phyloP scores from a whole-genome alignment of 208 protist species.

The Trypanosoma scelopori region DNA sequence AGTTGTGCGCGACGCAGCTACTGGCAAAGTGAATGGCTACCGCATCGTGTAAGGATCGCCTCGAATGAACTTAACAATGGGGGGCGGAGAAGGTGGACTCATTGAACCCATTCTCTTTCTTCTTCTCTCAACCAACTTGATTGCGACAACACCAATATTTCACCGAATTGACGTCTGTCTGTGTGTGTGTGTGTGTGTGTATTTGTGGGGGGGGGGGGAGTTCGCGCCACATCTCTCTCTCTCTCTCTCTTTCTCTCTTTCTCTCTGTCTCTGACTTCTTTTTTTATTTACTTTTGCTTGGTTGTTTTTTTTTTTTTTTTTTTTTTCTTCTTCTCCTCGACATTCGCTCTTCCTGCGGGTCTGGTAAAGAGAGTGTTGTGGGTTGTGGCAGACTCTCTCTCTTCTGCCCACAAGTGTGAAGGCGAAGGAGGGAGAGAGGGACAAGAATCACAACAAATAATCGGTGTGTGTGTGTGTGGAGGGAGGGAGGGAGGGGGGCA shows the following conservation, averaged over 20 bases:
- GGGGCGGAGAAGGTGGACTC: not conserved
- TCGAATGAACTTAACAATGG: not conserved
- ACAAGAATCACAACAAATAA: not conserved
- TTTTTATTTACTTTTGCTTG: too few species aligned
- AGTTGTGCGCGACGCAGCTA: constrained; percentile 36
- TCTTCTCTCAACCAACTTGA: not conserved
- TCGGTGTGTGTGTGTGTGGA: too few species aligned
- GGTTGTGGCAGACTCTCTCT: not conserved
- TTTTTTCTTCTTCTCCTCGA: too few species aligned
- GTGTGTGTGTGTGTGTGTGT: too few species aligned
- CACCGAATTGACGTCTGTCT: not conserved
- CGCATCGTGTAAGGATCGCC: constrained; percentile 1
- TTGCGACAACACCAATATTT: not conserved
- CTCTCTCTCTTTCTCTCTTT: too few species aligned
- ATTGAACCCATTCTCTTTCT: not conserved
- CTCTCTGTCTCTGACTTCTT: too few species aligned
- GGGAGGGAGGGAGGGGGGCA: too few species aligned
- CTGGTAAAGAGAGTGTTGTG: not conserved
- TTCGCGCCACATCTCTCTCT: too few species aligned
- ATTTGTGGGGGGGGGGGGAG: too few species aligned
- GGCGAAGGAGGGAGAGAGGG: too few species aligned
- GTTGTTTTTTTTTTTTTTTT: too few species aligned
- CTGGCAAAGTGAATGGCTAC: constrained; percentile 42
- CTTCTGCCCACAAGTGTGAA: not conserved
- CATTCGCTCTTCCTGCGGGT: too few species aligned